Conservation (phyloP, 2,329 filamentous ascomycete species). For the Fusarium keratoplasticum region DNA sequence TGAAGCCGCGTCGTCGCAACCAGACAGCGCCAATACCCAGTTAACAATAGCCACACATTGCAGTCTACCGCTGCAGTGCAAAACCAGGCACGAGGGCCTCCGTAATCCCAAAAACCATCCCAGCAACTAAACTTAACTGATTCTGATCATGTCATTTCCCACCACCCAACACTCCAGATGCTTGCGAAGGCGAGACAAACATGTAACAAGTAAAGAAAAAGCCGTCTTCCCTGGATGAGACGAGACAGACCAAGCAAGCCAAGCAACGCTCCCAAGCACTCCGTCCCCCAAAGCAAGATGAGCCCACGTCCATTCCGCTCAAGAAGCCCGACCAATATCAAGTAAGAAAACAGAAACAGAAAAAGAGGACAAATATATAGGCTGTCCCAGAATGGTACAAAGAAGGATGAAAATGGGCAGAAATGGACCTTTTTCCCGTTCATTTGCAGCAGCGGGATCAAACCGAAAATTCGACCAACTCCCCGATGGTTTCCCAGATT, state of each 20-base stretch:
- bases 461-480: conserved; percentile 52
- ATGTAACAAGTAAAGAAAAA: conserved; percentile 37
- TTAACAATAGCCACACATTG: conserved; percentile 48
- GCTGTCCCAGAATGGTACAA: conserved; percentile 44
- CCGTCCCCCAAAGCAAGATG: conserved; percentile 32
- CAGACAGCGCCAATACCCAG: conserved; percentile 49
- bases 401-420: conserved; percentile 42
- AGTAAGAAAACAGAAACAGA: conserved; percentile 29
- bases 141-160: conserved; percentile 49
- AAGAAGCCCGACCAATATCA: conserved; percentile 26
- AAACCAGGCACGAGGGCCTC: conserved; percentile 52
- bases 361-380: conserved; percentile 48
- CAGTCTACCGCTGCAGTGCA: conserved; percentile 48
- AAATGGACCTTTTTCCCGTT: conserved; percentile 45
- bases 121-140: conserved; percentile 38
- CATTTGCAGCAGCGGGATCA: conserved; percentile 47
- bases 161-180: conserved; percentile 47
- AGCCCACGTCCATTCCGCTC: conserved; percentile 26
- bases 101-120: conserved; percentile 48
- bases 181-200: conserved; percentile 44
- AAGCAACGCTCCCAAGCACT: conserved; percentile 42
- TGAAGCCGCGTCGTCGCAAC: conserved; percentile 47
- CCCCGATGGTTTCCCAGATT: conserved; percentile 49
- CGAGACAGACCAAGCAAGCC: conserved; percentile 42
- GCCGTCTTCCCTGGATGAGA: conserved; percentile 42